Evolutionary conservation across 1,139 yeast genomes (phyloP).

Genomic region (Scheffersomyces insectosa): DNA sequence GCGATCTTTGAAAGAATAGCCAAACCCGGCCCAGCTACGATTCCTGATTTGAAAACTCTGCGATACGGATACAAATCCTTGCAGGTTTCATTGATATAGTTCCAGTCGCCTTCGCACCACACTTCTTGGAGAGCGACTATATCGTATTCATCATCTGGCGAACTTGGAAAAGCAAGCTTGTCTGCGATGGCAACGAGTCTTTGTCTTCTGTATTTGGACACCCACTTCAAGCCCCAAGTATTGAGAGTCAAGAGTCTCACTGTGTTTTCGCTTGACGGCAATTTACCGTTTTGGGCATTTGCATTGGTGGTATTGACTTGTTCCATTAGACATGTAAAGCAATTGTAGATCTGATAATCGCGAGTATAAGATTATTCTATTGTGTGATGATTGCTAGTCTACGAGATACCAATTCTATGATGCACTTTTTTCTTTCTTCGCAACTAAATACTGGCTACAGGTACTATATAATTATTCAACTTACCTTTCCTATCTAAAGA

Average conservation of each 20-base stretch:
- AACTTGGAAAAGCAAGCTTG: conserved; percentile 45
- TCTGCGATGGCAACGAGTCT: conserved; percentile 77
- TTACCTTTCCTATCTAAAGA: too few species aligned
- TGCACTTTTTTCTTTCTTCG: too few species aligned
- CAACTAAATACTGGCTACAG: too few species aligned
- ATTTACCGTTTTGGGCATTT: too few species aligned
- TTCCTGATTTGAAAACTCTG: conserved; percentile 78
- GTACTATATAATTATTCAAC: too few species aligned
- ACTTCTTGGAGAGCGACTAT: conserved; percentile 89
- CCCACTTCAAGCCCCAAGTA: conserved; percentile 88
- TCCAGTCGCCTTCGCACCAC: conserved; percentile 89
- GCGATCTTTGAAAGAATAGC: conserved; percentile 85
- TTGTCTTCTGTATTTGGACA: conserved; percentile 65
- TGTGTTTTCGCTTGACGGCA: not conserved
- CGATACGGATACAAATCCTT: conserved; percentile 56
- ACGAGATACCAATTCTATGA: too few species aligned
- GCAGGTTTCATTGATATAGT: conserved; percentile 52
- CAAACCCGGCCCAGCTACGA: conserved; percentile 90
- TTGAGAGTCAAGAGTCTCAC: conserved; percentile 64
- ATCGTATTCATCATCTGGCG: conserved; percentile 58
- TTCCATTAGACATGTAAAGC: too few species aligned
- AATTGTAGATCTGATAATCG: too few species aligned
- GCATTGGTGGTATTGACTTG: too few species aligned
- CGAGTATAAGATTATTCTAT: too few species aligned
- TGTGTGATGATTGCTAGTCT: too few species aligned